Evolutionary conservation across 1,284 basidiomycete species (phyloP), one percentile per base, ranked within the genome.

Genomic region (Chalciporus sp.): DNA sequence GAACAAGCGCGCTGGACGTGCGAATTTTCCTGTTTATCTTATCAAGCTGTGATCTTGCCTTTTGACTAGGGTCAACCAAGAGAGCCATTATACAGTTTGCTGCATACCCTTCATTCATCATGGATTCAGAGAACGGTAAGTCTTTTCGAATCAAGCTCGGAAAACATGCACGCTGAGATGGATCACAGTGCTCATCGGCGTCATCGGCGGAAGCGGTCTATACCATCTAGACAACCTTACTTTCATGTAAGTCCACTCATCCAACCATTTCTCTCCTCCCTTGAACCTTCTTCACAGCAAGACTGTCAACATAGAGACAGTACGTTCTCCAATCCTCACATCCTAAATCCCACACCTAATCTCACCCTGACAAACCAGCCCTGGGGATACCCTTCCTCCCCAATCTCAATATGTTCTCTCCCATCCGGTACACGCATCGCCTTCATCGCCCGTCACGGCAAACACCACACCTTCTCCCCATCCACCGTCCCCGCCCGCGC

Each of bases 311-410:
- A 86, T 86, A 35, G 78, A 86, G 63, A 91, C 88, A 39, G 88
- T 88, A 63, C 59, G 80, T 72, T 37, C n/a, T 37, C 35, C 7
- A 17, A 29, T 49, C 40, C 48, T 26, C 27, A 19, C 7, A 12
- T 10, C n/a, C 14, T 19, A 2, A 28, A 42, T 28, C 4, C 14
- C 43, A 2, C 11, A 40, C 47, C 54, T 20, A 50, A 33, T 23
- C 44, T 43, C 27, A 47, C 26, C 26, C 41, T 45, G 53, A n/a
- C 26, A 3, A 14, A 42, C 26, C 48, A 95, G 88, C 96, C 96
- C 14, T 99, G 96, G 96, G 96, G 96, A 23, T 79, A 81, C 59
- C 92, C 96, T 1, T 94, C 91, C 23, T 94, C 94, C 0, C 94
- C 94, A 0, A 94, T 99, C 64, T 88, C 89, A 10, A 94, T 98